Base-by-base conservation (phyloP, 1,284 basidiomycete genomes). In the Mycosarcoma maydis region DNA sequence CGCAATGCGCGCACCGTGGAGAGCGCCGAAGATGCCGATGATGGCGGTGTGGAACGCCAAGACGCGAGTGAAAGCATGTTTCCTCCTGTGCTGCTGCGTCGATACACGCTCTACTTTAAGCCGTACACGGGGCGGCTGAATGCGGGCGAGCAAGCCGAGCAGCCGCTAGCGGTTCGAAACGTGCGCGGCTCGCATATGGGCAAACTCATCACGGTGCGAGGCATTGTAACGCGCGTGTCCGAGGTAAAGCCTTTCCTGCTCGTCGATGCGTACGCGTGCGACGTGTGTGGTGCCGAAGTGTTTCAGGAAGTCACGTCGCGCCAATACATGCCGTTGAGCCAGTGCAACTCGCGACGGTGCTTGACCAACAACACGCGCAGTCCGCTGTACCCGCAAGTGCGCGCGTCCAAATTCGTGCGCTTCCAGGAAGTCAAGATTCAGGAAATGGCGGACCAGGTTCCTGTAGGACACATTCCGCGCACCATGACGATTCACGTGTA, bases 371-470 rank as follows among this genome's bases (percentile, higher is more conserved):
- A 88, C n/a, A 89, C 92, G 43, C 89, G 86, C 30, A 94, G 94
- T 7, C 90, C 90, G n/a, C 84, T 99, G 57, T 92, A 96, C 80
- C 97, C 98, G 91, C 96, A 98, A 84, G 97, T 95, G 3, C 87
- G 96, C 30, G 96, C 96, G 19, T 93, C 92, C 84, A 90, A 96
- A 58, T 99, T 98, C 83, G 92, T 91, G 76, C 93, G 95, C 0
- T 99, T 98, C 86, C 96, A 99, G 82, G 96, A 99, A 83, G 89
- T 97, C 71, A 96, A 96, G 84, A 92, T 99, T 43, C 96, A 99
- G 83, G 96, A 99, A 83, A 96, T 98, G 95, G 92, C 96, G 22
- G 96, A 98, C 80, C 96, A 99, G 89, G 96, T 99, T 0, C 96
- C 96, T 20, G 94, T 98, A 32, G 96, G 96, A 4, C 96, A 99